These are phyloP conservation scores for Smithsoniella earleae DNA, from an alignment of 163 green algal species.

Conservation along the genomic window DNA sequence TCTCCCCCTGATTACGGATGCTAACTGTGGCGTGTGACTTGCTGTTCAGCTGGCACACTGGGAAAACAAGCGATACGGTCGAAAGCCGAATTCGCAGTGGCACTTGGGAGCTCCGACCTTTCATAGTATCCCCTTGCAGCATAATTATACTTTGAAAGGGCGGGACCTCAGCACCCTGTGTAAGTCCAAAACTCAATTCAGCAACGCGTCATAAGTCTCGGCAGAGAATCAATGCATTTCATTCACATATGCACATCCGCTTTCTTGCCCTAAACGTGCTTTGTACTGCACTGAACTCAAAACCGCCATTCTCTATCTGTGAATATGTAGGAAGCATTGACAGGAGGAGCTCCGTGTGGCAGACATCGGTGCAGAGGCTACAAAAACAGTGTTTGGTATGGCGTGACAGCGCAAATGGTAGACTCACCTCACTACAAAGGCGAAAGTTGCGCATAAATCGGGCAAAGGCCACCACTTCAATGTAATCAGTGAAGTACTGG, in stretches of 20 bases:
- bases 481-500: constrained; percentile 46
- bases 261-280: too few relatives aligned
- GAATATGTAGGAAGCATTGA: too few relatives aligned
- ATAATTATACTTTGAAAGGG: constrained; percentile 4
- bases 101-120: not conserved
- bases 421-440: constrained; percentile 32
- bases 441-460: constrained; percentile 64
- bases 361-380: too few relatives aligned
- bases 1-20: not conserved
- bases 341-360: too few relatives aligned
- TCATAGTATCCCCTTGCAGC: not conserved
- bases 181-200: too few relatives aligned
- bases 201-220: too few relatives aligned
- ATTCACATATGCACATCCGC: too few relatives aligned
- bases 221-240: too few relatives aligned
- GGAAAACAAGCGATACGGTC: not conserved
- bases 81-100: not conserved
- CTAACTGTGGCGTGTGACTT: constrained; percentile 5
- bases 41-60: not conserved
- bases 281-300: too few relatives aligned
- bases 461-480: constrained; percentile 45
- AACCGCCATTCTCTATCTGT: too few relatives aligned
- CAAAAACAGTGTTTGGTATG: too few relatives aligned
- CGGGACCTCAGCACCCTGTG: constrained; percentile 6
- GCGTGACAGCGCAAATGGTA: too few relatives aligned